Evolutionary conservation across 2,329 filamentous ascomycete genomes (phyloP).

Genomic region (Pseudohalonectria lignicola): DNA sequence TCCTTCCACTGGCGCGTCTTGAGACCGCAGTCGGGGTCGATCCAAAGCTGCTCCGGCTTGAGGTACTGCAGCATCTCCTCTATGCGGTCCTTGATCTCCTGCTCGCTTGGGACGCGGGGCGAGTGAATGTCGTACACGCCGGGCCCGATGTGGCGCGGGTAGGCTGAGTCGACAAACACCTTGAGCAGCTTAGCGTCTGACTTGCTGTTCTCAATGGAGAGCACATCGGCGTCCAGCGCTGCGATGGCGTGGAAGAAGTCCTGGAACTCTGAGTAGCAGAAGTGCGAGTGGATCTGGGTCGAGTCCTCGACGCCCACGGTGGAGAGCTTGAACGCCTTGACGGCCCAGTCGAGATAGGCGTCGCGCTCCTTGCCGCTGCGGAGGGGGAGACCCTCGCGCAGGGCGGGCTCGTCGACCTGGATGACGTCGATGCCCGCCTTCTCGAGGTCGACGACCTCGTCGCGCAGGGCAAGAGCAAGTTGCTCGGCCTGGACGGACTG

Average conservation of each 20-base stretch:
- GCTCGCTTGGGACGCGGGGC: conserved; percentile 88
- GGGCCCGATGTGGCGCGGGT: conserved; percentile 95
- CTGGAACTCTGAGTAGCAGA: conserved; percentile 99
- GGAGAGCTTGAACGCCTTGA: conserved; percentile 94
- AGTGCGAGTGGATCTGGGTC: conserved; percentile 99
- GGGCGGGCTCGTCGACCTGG: conserved; percentile 97
- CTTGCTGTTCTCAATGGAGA: conserved; percentile 99
- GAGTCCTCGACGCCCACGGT: conserved; percentile 88
- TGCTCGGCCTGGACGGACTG: conserved; percentile 98
- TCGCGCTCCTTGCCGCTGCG: conserved; percentile 89
- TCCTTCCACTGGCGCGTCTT: conserved; percentile 99
- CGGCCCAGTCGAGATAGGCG: conserved; percentile 94
- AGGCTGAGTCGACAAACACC: conserved; percentile 95
- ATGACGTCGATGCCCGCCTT: conserved; percentile 94
- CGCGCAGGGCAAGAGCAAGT: conserved; percentile 93
- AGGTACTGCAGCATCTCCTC: conserved; percentile 97
- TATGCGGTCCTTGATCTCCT: conserved; percentile 97
- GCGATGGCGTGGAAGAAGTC: conserved; percentile 99
- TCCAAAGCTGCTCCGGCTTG: conserved; percentile 98
- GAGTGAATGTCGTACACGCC: conserved; percentile 99
- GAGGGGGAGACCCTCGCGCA: conserved; percentile 98
- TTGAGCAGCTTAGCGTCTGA: conserved; percentile 97
- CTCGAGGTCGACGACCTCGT: conserved; percentile 97
- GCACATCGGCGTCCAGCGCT: conserved; percentile 92
- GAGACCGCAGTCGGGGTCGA: conserved; percentile 97